A percentile compares a stretch with the other conserved stretches of the same genome.
Evolutionary conservation across 2,329 filamentous ascomycete genomes (phyloP).

Genomic region (Epichloe sibirici): DNA sequence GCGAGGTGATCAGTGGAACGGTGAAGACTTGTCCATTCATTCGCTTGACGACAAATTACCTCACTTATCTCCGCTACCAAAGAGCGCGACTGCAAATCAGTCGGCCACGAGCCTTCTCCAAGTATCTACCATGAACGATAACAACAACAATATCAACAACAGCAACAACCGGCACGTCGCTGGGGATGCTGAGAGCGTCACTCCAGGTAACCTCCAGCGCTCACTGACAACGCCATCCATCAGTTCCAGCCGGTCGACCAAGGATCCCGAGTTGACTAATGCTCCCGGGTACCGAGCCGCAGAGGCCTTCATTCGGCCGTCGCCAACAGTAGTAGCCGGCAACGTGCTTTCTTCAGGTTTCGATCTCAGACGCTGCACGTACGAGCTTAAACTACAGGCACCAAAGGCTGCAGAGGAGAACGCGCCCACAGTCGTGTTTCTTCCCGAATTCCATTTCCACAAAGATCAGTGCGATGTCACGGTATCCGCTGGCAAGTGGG

Average conservation of each 20-base stretch:
- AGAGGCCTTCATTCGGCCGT: slow-evolving; percentile 83
- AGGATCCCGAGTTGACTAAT: slow-evolving; percentile 45
- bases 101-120: slow-evolving; percentile 31
- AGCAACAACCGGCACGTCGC: slow-evolving; percentile 25
- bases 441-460: slow-evolving; percentile 90
- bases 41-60: slow-evolving; percentile 67
- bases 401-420: slow-evolving; percentile 46
- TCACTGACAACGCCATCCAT: slow-evolving; percentile 58
- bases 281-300: slow-evolving; percentile 73
- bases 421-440: slow-evolving; percentile 66
- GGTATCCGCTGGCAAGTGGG: slow-evolving; percentile 81
- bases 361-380: slow-evolving; percentile 67
- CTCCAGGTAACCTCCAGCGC: slow-evolving; percentile 62
- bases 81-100: slow-evolving; percentile 24
- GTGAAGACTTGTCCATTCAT: slow-evolving; percentile 86
- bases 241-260: slow-evolving; percentile 40
- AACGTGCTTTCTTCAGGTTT: slow-evolving; percentile 63
- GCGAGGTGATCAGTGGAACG: slow-evolving; percentile 93
- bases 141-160: slow-evolving; percentile 7
- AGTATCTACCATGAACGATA: slow-evolving; percentile 6
- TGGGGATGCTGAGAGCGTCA: slow-evolving; percentile 48
- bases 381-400: slow-evolving; percentile 58
- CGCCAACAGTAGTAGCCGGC: slow-evolving; percentile 64
- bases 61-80: slow-evolving; percentile 38
- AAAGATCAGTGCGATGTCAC: slow-evolving; percentile 57